Evolutionary conservation across 768 basidiomycete genomes (phyloP), one percentile per base, ranked within the genome.

Genomic region (Mrakia hoshinonis): DNA sequence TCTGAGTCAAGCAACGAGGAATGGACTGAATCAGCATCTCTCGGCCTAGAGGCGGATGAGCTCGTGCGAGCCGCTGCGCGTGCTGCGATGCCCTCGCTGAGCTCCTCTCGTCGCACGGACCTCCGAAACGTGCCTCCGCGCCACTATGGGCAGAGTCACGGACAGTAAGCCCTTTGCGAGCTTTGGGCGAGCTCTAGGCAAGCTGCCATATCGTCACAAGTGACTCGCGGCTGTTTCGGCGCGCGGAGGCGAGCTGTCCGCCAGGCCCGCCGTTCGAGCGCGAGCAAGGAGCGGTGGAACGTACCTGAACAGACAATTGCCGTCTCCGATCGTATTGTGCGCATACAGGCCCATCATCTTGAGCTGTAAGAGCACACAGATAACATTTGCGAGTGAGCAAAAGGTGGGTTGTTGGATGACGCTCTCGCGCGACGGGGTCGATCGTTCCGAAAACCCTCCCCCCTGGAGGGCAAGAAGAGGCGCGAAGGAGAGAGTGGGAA

Each of bases 231-330:
- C n/a, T n/a, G n/a, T n/a, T n/a, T n/a, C n/a, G n/a, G n/a, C n/a
- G n/a, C n/a, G n/a, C n/a, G n/a, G n/a, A n/a, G n/a, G n/a, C n/a
- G n/a, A n/a, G n/a, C n/a, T n/a, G 10, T 51, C 49, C 20, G 6
- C 49, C 20, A 6, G 20, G 7, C 49, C 49, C 54, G 10, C 51
- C 24, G 12, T 54, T 54, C 26, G 22, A 22, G 15, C 7, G 9
- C 49, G 49, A 24, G 51, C n/a, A 52, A 24, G 18, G n/a, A 10
- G 10, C 51, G 54, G 6, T 54, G 6, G 24, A 24, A 49, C 67
- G 55, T 7, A 73, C 61, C 76, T 87, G 80, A 94, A 96, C 74
- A 96, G 85, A 80, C 92, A 96, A 81, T 94, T 95, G 60, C 93
- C 92, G 79, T 95, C 80, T 29, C 76, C 92, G 52, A 91, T 79